Conservation (phyloP, 768 basidiomycete genomes). For the Leucosporidium yakuticum region DNA sequence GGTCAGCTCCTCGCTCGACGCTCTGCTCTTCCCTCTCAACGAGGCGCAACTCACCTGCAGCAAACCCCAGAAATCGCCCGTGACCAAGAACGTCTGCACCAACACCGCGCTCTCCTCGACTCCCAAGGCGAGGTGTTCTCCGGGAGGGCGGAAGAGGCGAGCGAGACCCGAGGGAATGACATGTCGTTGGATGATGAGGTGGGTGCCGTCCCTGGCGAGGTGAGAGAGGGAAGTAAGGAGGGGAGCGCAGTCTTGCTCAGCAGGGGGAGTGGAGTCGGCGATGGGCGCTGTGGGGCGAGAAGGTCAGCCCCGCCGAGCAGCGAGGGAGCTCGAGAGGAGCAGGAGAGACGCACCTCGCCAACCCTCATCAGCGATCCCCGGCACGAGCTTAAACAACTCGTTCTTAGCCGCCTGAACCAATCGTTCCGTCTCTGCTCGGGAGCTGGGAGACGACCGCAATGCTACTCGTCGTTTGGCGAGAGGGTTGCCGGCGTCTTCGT, state of each 20-base stretch:
- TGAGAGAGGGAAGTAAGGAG: neutral
- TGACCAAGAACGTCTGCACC: neutral
- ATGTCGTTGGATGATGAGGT: conserved; percentile 14
- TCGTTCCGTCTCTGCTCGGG: neutral
- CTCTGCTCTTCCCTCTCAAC: neutral
- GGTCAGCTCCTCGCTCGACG: neutral
- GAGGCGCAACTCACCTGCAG: conserved; percentile 5
- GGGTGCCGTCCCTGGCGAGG: conserved; percentile 1
- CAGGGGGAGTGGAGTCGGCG: neutral
- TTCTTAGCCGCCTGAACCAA: neutral
- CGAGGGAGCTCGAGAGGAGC: no score
- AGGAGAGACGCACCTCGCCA: neutral
- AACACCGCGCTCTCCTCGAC: conserved; percentile 8
- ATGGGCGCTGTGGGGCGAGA: neutral
- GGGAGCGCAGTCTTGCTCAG: neutral
- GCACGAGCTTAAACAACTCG: neutral
- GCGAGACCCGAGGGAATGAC: conserved; percentile 5
- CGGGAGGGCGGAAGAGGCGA: neutral
- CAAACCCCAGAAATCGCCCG: conserved; percentile 9
- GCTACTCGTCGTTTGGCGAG: conserved; percentile 1
- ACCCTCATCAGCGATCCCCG: neutral
- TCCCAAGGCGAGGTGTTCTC: neutral
- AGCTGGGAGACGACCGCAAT: neutral
- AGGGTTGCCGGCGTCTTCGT: neutral
- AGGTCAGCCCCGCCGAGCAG: neutral